Evolutionary conservation across 768 basidiomycete genomes (phyloP).

Genomic region (Trametes cingulata): DNA sequence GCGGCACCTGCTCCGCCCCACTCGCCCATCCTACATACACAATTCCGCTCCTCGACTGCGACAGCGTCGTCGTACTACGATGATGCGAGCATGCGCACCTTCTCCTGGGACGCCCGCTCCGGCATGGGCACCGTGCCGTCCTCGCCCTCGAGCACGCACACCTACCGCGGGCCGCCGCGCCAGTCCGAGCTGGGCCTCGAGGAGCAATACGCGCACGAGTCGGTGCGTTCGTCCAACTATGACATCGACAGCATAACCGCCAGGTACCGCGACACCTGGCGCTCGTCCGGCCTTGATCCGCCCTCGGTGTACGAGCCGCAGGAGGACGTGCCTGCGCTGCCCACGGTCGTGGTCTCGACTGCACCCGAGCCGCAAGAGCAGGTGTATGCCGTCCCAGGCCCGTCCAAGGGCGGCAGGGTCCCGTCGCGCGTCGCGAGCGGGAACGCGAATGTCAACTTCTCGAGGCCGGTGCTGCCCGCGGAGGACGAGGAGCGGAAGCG

Average conservation of each 20-base stretch:
- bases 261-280: constrained; percentile 25
- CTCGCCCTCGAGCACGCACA: constrained; percentile 13
- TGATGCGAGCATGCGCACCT: constrained; percentile 20
- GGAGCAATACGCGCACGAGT: constrained; percentile 8
- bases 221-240: constrained; percentile 22
- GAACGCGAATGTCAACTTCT: constrained; percentile 57
- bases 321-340: constrained; percentile 32
- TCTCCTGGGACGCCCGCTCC: constrained; percentile 17
- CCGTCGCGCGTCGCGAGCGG: constrained; percentile 45
- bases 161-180: neutral
- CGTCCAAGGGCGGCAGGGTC: constrained; percentile 34
- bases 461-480: constrained; percentile 55
- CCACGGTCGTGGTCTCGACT: constrained; percentile 55
- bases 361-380: constrained; percentile 10
- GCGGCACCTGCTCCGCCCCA: constrained; percentile 31
- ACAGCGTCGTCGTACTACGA: constrained; percentile 34
- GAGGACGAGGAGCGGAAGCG: constrained; percentile 43
- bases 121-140: neutral
- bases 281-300: constrained; percentile 17
- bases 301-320: constrained; percentile 5
- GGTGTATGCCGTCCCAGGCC: constrained; percentile 16
- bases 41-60: constrained; percentile 45
- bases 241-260: constrained; percentile 27
- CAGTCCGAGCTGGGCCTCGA: neutral
- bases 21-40: constrained; percentile 52